Percentiles rank a stretch among this genome's conserved stretches.
Conservation (phyloP, 2,329 filamentous ascomycete genomes). For the Ambrosiella xylebori region DNA sequence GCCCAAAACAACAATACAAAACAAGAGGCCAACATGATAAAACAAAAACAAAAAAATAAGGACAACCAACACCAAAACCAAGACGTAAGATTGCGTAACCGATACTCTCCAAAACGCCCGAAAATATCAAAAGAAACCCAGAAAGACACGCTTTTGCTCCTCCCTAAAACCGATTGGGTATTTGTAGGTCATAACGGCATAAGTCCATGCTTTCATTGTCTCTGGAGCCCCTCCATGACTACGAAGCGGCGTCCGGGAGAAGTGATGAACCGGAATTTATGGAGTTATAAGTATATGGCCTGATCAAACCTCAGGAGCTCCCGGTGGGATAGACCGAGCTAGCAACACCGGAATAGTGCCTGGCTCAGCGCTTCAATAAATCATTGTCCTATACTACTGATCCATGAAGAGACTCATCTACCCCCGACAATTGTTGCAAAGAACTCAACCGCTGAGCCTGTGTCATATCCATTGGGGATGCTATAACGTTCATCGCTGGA, state of each 20-base stretch:
- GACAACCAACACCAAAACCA: background rate
- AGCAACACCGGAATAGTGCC: too few relatives aligned
- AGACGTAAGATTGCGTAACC: background rate
- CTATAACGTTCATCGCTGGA: conserved; percentile 9
- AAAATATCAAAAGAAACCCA: conserved; percentile 2
- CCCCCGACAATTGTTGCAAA: conserved; percentile 6
- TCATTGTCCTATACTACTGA: conserved; percentile 7
- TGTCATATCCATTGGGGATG: conserved; percentile 7
- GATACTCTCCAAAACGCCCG: background rate
- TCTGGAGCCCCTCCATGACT: too few relatives aligned
- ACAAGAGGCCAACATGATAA: background rate
- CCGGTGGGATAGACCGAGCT: too few relatives aligned
- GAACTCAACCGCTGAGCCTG: conserved; percentile 3
- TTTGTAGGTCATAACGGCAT: conserved; percentile 1
- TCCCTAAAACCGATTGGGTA: conserved; percentile 2
- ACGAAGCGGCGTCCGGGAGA: too few relatives aligned
- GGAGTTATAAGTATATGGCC: too few relatives aligned
- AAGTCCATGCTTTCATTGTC: background rate
- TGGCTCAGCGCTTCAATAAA: too few relatives aligned
- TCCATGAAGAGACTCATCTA: conserved; percentile 11
- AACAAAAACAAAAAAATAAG: background rate
- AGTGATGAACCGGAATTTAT: too few relatives aligned
- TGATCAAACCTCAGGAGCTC: too few relatives aligned
- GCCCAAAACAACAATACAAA: background rate
- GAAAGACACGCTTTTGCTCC: conserved; percentile 2